phyloP scores from a whole-genome alignment of 2,329 filamentous ascomycete genomes.

The Colletotrichum tofieldiae region DNA sequence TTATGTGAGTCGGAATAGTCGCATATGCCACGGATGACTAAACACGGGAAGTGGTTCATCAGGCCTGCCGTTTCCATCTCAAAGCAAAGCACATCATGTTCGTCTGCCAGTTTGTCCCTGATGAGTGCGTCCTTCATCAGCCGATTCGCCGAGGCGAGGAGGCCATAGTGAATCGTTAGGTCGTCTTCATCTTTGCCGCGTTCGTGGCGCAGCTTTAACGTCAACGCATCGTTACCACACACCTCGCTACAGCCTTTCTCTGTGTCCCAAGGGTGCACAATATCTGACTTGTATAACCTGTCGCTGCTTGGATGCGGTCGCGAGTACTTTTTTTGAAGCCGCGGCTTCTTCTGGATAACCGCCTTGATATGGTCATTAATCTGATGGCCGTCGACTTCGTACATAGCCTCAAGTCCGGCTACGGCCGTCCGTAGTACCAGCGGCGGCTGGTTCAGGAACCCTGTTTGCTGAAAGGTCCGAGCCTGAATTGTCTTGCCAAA shows the following conservation, averaged over 20 bases:
- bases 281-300: slow-evolving; percentile 24
- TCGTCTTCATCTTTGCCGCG: slow-evolving; percentile 14
- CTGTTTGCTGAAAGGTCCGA: slow-evolving; percentile 38
- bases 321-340: slow-evolving; percentile 34
- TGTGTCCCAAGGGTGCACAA: slow-evolving; percentile 25
- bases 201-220: slow-evolving; percentile 15
- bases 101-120: slow-evolving; percentile 27
- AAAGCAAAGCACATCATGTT: slow-evolving; percentile 50
- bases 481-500: slow-evolving; percentile 46
- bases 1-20: slow-evolving; percentile 56
- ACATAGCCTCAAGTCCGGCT: slow-evolving; percentile 27
- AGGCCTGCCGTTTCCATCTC: slow-evolving; percentile 54
- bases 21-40: slow-evolving; percentile 54
- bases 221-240: slow-evolving; percentile 26
- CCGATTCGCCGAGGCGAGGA: slow-evolving; percentile 41
- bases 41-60: slow-evolving; percentile 50
- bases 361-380: slow-evolving; percentile 25
- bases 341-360: slow-evolving; percentile 29
- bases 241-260: neutral
- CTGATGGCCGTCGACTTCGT: slow-evolving; percentile 41
- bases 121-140: slow-evolving; percentile 45
- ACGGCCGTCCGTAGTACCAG: slow-evolving; percentile 38
- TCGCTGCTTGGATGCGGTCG: slow-evolving; percentile 35
- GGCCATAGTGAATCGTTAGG: slow-evolving; percentile 23
- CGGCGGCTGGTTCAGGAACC: slow-evolving; percentile 44